Conservation (phyloP, 495 filamentous ascomycete genomes). For the Saxophila tyrrhenica region DNA sequence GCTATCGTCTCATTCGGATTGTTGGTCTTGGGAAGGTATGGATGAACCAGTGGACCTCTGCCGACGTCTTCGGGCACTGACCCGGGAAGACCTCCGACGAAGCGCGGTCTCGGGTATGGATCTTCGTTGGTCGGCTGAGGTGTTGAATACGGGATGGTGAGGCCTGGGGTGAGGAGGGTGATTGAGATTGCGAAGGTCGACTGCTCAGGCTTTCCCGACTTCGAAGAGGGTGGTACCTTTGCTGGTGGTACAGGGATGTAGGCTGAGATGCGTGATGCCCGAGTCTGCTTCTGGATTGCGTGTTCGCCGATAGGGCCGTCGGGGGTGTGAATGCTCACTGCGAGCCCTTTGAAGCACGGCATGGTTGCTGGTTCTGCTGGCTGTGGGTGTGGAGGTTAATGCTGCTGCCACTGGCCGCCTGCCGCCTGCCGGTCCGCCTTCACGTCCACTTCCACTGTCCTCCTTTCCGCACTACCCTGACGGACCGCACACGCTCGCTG, state of each 20-base stretch:
- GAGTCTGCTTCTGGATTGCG: slow-evolving; percentile 87
- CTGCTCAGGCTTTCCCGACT: slow-evolving; percentile 65
- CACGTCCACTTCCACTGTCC: no score
- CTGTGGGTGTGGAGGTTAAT: neutral
- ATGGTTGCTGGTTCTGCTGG: slow-evolving; percentile 33
- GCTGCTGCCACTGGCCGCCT: neutral
- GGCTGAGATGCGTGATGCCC: slow-evolving; percentile 80
- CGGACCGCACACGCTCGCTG: neutral
- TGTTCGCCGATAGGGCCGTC: slow-evolving; percentile 82
- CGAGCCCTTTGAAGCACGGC: slow-evolving; percentile 97
- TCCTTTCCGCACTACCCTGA: no score
- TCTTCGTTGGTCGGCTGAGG: slow-evolving; percentile 61
- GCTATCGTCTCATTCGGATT: slow-evolving; percentile 93
- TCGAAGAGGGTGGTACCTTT: slow-evolving; percentile 55
- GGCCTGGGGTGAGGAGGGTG: slow-evolving; percentile 79
- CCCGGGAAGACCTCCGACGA: slow-evolving; percentile 61
- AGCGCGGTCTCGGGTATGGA: slow-evolving; percentile 64
- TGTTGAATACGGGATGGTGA: slow-evolving; percentile 79
- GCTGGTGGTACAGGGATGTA: slow-evolving; percentile 92
- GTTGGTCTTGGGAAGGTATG: slow-evolving; percentile 79
- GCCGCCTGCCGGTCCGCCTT: no score
- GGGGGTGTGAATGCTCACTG: slow-evolving; percentile 89
- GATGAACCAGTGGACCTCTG: slow-evolving; percentile 50
- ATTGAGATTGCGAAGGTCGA: slow-evolving; percentile 95
- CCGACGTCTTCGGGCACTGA: slow-evolving; percentile 43